Evolutionary conservation across 257 asterid genomes (phyloP).

Genomic region (Nyctanthes arbortristis): DNA sequence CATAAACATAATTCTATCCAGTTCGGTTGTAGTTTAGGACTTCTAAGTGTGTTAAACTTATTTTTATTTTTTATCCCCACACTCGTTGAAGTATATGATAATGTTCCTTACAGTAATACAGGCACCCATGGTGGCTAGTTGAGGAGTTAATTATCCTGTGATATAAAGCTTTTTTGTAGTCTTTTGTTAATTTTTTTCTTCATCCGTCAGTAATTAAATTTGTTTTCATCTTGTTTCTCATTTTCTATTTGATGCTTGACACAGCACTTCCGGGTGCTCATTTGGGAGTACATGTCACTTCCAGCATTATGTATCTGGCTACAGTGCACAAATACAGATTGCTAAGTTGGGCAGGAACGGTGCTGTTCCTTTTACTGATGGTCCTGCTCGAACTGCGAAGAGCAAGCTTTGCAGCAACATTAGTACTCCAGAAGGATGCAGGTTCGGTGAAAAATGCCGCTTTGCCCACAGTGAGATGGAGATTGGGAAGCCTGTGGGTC

Average conservation of each 20-base stretch:
- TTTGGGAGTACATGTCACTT: conserved; percentile 3
- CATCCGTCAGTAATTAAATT: background rate
- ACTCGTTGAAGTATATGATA: background rate
- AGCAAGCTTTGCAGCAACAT: conserved; percentile 4
- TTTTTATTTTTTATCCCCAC: background rate
- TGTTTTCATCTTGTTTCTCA: background rate
- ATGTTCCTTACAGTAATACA: background rate
- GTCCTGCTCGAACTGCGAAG: background rate
- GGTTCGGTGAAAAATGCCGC: conserved; percentile 9
- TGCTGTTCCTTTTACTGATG: conserved; percentile 2
- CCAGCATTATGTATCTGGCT: conserved; percentile 3
- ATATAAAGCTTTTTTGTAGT: background rate
- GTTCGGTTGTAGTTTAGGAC: no score
- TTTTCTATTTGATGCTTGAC: background rate
- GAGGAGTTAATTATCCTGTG: background rate
- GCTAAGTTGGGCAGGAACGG: background rate
- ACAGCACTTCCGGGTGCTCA: conserved; percentile 8
- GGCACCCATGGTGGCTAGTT: background rate
- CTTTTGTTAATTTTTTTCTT: background rate
- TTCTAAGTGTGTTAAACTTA: no score
- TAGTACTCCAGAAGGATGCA: conserved; percentile 6
- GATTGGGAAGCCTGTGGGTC: background rate
- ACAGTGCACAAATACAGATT: background rate
- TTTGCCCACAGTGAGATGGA: conserved; percentile 5
- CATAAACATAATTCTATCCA: no score